Evolutionary conservation across 73 alveolate species (phyloP), one percentile per base, ranked within the genome.

Genomic region (Paramecium caudatum): DNA sequence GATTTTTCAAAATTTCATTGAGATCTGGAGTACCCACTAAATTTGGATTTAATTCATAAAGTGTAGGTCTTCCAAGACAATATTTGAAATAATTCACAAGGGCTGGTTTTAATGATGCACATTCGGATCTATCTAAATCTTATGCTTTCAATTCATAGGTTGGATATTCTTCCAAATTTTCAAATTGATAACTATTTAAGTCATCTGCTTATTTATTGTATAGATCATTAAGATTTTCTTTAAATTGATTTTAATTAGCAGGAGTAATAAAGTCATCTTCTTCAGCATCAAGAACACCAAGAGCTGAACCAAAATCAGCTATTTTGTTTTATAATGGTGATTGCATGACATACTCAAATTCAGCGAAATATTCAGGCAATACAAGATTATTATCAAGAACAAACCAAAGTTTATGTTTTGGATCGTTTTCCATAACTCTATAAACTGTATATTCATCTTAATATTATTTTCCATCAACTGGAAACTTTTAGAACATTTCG

Each of bases 321-420:
- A 86, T 34, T 63, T 86, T 86, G 46, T 36, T 41, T 46, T 86
- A 86, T 63, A 62, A 62, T 41, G 82, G 90, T 10, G 68, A 49
- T 37, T 70, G 4, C 47, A 86, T 47, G 2, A 82, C 82, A 84
- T 96, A 96, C 47, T 96, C 98, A 82, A 96, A 95, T 46, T 96
- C 99, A 39, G 95, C 97, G 30, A 93, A 90, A 81, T 96, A 96
- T 82, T 96, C 99, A 15, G 99, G 99, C 16, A 96, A 82, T 7
- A 96, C 92, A 19, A 96, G 92, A 68, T 95, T 91, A 61, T 95
- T 95, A 68, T 96, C 99, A 6, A 96, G 55, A 16, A 96, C 94
- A 85, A 94, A 95, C 98, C 99, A 96, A 78, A 95, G 36, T 43
- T 94, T 91, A 47, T 95, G 94, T 83, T 92, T 95, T 12, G 82